phyloP scores from a whole-genome alignment of 208 protist species.

The Dictyostelium gargantuum region DNA sequence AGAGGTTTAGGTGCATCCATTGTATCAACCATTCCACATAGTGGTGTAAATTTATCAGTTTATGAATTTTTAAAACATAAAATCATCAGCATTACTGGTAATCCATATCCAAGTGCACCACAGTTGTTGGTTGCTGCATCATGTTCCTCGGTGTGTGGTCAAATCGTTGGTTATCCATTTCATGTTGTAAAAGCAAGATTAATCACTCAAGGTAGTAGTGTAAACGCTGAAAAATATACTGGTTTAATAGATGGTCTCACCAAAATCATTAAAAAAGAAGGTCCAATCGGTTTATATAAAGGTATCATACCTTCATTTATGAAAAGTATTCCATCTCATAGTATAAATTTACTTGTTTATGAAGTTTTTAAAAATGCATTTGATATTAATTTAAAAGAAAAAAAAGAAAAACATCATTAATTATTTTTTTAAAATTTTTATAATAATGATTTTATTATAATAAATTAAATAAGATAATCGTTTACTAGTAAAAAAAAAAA shows the following conservation, averaged over 20 bases:
- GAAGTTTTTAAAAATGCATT: slow-evolving; percentile 68
- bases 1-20: slow-evolving; percentile 67
- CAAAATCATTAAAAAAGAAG: slow-evolving; percentile 65
- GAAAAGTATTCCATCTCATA: slow-evolving; percentile 68
- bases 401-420: background rate
- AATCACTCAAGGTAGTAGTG: slow-evolving; percentile 64
- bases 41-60: slow-evolving; percentile 67
- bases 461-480: too few relatives aligned
- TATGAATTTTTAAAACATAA: slow-evolving; percentile 71
- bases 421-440: background rate
- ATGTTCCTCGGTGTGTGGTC: slow-evolving; percentile 12
- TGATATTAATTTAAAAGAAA: slow-evolving; percentile 53
- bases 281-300: slow-evolving; percentile 61
- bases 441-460: background rate
- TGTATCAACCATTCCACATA: slow-evolving; percentile 66
- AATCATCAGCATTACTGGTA: background rate
- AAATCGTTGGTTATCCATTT: slow-evolving; percentile 66
- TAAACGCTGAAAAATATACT: slow-evolving; percentile 30
- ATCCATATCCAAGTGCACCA: background rate
- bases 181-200: slow-evolving; percentile 73
- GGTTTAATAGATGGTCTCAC: slow-evolving; percentile 55
- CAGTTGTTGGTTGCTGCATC: slow-evolving; percentile 62
- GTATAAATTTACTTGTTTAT: slow-evolving; percentile 64
- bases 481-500: too few relatives aligned
- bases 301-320: slow-evolving; percentile 69